These are phyloP conservation scores for Aspergillus sp. DNA, from an alignment of 2,329 filamentous ascomycete genomes.

Conservation along the genomic window DNA sequence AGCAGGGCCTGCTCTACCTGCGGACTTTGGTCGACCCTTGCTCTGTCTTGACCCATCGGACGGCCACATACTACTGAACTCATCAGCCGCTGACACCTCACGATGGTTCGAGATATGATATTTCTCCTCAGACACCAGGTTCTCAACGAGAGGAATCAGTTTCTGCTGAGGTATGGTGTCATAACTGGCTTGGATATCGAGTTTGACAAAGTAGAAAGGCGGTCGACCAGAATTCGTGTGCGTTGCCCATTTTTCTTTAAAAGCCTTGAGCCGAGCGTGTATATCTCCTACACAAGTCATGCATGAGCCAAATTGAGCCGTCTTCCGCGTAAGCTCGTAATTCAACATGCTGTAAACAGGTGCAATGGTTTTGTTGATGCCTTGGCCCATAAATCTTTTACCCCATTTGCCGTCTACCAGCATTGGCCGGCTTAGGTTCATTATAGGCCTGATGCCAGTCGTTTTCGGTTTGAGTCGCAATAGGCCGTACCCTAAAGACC, in stretches of 20 bases:
- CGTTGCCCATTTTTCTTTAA: conserved; percentile 50
- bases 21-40: conserved; percentile 49
- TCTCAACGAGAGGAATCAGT: conserved; percentile 65
- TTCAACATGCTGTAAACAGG: conserved; percentile 76
- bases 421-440: conserved; percentile 72
- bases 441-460: conserved; percentile 74
- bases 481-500: conserved; percentile 72
- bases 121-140: conserved; percentile 54
- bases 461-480: conserved; percentile 82
- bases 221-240: conserved; percentile 15
- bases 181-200: conserved; percentile 90
- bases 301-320: conserved; percentile 69
- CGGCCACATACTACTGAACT: conserved; percentile 22
- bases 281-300: conserved; percentile 82
- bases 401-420: conserved; percentile 49
- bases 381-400: conserved; percentile 34
- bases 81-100: conserved; percentile 60
- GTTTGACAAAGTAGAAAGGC: conserved; percentile 83
- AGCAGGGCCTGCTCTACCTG: conserved; percentile 50
- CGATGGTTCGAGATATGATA: conserved; percentile 76
- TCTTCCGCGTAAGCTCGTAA: conserved; percentile 66
- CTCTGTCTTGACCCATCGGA: conserved; percentile 10
- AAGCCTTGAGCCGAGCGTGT: conserved; percentile 68
- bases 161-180: conserved; percentile 87
- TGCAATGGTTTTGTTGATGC: conserved; percentile 66